Evolutionary conservation across 108 stramenopile genomes (phyloP).

Genomic region (Cylindrotheca closterium): DNA sequence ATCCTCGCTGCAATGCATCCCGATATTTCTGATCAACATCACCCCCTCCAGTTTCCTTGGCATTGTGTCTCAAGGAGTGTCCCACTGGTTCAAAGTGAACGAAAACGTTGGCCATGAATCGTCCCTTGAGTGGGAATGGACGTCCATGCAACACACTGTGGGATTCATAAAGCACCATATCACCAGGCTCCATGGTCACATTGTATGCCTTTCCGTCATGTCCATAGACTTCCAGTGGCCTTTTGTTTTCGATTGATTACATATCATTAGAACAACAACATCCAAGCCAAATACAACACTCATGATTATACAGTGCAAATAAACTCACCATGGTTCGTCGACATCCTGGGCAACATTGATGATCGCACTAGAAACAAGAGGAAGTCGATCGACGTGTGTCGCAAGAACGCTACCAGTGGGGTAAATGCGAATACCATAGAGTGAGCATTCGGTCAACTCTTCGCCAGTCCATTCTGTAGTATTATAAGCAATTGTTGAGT

Average conservation of each 20-base stretch:
- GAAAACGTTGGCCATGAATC: constrained; percentile 83
- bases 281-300: no score
- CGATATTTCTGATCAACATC: constrained; percentile 58
- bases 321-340: constrained; percentile 58
- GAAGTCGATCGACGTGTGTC: constrained; percentile 84
- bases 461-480: constrained; percentile 87
- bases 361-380: constrained; percentile 87
- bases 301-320: no score
- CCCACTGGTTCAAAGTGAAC: constrained; percentile 53
- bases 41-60: constrained; percentile 36
- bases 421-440: constrained; percentile 87
- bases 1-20: constrained; percentile 31
- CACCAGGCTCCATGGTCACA: constrained; percentile 92
- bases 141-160: constrained; percentile 87
- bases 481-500: neutral
- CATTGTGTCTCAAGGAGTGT: constrained; percentile 75
- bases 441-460: constrained; percentile 68
- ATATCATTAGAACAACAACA: no score
- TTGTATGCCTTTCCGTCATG: constrained; percentile 86
- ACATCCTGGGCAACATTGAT: constrained; percentile 86
- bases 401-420: constrained; percentile 63
- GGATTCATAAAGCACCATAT: constrained; percentile 67
- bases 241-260: neutral
- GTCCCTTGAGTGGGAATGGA: constrained; percentile 84
- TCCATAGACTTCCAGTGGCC: constrained; percentile 84